A percentile compares a stretch with the other conserved stretches of the same genome.
phyloP scores from a whole-genome alignment of 768 basidiomycete species.

The Termitomyces sp. region DNA sequence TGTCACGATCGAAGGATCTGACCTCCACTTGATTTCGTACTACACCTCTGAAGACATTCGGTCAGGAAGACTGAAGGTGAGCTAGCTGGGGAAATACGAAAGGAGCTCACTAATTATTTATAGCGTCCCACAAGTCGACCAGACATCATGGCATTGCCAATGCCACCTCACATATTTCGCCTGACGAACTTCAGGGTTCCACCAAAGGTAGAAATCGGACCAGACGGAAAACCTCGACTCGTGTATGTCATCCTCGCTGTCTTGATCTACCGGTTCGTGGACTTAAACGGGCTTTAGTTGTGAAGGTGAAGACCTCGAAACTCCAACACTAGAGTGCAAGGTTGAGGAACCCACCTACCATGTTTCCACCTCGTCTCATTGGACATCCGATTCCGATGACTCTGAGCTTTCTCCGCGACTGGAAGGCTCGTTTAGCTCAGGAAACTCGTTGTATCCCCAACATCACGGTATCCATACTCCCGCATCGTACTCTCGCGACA shows the following conservation, averaged over 20 bases:
- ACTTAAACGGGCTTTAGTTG: constrained; percentile 1
- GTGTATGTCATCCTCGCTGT: constrained; percentile 38
- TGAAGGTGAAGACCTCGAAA: constrained; percentile 35
- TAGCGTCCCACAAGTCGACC: constrained; percentile 62
- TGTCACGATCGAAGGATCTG: constrained; percentile 70
- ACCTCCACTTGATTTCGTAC: constrained; percentile 82
- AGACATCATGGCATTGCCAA: constrained; percentile 68
- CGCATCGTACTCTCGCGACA: constrained; percentile 22
- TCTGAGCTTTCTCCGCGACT: constrained; percentile 26
- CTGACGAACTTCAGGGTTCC: constrained; percentile 81
- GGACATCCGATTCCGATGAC: constrained; percentile 24
- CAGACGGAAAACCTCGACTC: constrained; percentile 62
- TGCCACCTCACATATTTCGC: constrained; percentile 74
- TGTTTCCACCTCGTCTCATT: constrained; percentile 32
- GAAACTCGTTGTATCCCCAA: constrained; percentile 26
- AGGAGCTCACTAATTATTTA: not conserved
- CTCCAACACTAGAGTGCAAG: constrained; percentile 35
- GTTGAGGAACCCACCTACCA: constrained; percentile 41
- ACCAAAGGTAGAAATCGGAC: constrained; percentile 69
- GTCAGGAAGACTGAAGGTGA: constrained; percentile 55
- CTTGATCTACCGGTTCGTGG: not conserved
- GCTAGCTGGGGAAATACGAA: constrained; percentile 1
- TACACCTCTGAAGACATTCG: constrained; percentile 77
- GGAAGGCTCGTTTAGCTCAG: constrained; percentile 26
- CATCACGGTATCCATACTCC: constrained; percentile 17